phyloP scores from a whole-genome alignment of 2,329 filamentous ascomycete species.

The Chaetomiaceae sp. region DNA sequence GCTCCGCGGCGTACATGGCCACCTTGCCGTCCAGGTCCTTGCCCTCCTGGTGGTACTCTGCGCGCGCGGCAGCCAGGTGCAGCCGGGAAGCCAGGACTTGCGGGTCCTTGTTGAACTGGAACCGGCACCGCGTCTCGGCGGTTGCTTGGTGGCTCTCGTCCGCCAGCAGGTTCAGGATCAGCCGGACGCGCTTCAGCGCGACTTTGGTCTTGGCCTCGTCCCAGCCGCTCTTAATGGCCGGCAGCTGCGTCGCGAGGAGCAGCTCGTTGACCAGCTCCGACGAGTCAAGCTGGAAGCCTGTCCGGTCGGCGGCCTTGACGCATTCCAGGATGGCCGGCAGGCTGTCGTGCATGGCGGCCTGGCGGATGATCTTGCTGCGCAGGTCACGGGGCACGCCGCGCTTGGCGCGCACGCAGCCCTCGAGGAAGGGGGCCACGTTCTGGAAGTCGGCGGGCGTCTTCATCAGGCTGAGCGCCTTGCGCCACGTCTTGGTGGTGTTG shows the following conservation, averaged over 20 bases:
- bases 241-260: slow-evolving; percentile 37
- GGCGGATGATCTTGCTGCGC: slow-evolving; percentile 38
- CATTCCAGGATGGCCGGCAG: slow-evolving; percentile 47
- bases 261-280: slow-evolving; percentile 39
- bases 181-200: slow-evolving; percentile 42
- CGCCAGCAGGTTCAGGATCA: slow-evolving; percentile 47
- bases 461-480: slow-evolving; percentile 42
- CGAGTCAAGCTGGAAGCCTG: slow-evolving; percentile 40
- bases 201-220: slow-evolving; percentile 34
- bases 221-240: slow-evolving; percentile 38
- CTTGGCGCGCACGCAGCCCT: slow-evolving; percentile 41
- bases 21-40: slow-evolving; percentile 34
- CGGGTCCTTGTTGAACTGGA: slow-evolving; percentile 39
- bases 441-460: slow-evolving; percentile 44
- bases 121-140: slow-evolving; percentile 1
- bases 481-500: slow-evolving; percentile 37
- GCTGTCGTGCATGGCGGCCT: slow-evolving; percentile 37
- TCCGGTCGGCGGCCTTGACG: slow-evolving; percentile 42
- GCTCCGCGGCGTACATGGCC: slow-evolving; percentile 33
- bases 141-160: slow-evolving; percentile 26
- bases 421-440: slow-evolving; percentile 48
- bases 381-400: slow-evolving; percentile 34
- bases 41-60: slow-evolving; percentile 30
- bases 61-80: slow-evolving; percentile 40
- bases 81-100: slow-evolving; percentile 39